Base-by-base conservation (phyloP, 768 basidiomycete species). In the Lyophyllum shimeji region DNA sequence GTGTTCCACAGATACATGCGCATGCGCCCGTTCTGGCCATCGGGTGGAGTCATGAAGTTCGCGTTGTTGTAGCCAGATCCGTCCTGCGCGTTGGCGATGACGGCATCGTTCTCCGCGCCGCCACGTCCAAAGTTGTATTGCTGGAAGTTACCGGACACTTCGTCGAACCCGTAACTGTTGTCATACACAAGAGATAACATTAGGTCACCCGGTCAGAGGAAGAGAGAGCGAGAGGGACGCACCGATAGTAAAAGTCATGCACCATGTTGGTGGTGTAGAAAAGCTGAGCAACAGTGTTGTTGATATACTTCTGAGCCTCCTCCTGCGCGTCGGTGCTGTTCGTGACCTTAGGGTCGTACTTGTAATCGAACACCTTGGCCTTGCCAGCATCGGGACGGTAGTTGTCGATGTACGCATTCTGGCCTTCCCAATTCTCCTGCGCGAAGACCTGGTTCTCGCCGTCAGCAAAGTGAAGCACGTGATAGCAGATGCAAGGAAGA, bases 1-100 rank as follows among this genome's bases (percentile, higher is more conserved):
- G 91, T 92, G 71, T 93, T 90, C 96, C 96, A 99, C 45, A 95
- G 77, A 74, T 95, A 95, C 95, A 95, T 98, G 61, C 95, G 82
- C 88, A 93, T 95, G 50, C 91, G 86, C 2, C 92, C 93, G 65
- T 93, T 90, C 78, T 86, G 83, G 27, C 90, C 92, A 63, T 94
- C 82, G 50, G 88, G 87, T 48, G 87, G 87, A 0, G 88, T 91
- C 87, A 88, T 88, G 72, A 91, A 95, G 79, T 95, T 95, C 46
- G 90, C 92, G 56, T 93, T 93, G 76, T 92, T 95, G 75, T 84
- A 95, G 1, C 95, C 95, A 13, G 85, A 88, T 39, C 96, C 96
- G 62, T 98, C 96, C 72, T 98, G 94, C 1, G 96, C 96, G 65
- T 96, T 96, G 52, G 90, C 85, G 57, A 97, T 93, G 55, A 99